Evolutionary conservation across 2,329 filamentous ascomycete species (phyloP), one percentile per base, ranked within the genome.

Genomic region (Fusarium torulosum): DNA sequence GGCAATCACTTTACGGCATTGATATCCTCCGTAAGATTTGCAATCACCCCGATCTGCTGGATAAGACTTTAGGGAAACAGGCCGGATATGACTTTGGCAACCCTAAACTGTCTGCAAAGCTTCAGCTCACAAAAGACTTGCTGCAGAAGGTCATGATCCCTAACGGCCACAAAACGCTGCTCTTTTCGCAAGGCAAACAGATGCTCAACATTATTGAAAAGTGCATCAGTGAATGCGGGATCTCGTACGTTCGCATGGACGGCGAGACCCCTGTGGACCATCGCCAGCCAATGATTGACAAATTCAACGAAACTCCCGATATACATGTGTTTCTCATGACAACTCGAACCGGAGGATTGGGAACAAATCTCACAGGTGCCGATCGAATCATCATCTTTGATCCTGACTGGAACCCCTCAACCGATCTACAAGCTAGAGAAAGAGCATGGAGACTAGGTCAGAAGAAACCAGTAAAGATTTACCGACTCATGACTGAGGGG

Each of bases 311-410:
- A 15, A 86, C 92, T 49, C 89, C 91, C 0, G 81, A 90, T 38
- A 82, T 97, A 7, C 89, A 97, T 72, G 88, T 99, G 1, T 99
- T 99, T 74, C 83, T 99, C 3, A 85, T 99, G 54, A 98, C 96
- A 0, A 99, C 96, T 1, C 96, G 96, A 75, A 96, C 97, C 19
- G 96, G 96, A 44, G 96, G 96, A 1, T 83, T 99, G 15, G 96
- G 96, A 7, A 91, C 97, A 45, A 99, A 99, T 70, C 82, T 99
- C 21, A 99, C 96, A 0, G 96, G 96, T 9, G 96, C 96, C 7
- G 93, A 97, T 75, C 89, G 96, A 33, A 95, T 99, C 67, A 97
- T 99, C 75, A 98, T 99, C 54, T 99, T 96, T 75, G 96, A 99
- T 74, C 96, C 96, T 0, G 96, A 99, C 76, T 99, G 96, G 96